Evolutionary conservation across 2,329 filamentous ascomycete genomes (phyloP).

Genomic region (Scedosporium apiospermum): DNA sequence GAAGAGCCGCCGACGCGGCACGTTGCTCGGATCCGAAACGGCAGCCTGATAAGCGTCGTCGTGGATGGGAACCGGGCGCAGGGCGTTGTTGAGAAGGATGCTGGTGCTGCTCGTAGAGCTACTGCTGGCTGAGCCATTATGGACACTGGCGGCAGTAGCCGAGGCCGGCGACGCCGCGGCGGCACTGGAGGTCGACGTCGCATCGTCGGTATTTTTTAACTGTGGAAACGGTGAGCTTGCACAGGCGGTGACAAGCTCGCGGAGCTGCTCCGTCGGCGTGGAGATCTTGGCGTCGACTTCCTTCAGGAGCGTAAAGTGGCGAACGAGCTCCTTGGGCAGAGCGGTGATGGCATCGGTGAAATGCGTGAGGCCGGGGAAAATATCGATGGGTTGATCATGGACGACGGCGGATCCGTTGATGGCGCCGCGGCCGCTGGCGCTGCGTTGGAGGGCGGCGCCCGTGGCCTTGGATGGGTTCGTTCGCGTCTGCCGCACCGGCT

Average conservation of each 20-base stretch:
- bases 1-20: conserved; percentile 64
- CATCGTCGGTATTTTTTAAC: conserved; percentile 32
- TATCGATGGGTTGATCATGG: conserved; percentile 53
- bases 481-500: conserved; percentile 56
- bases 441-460: conserved; percentile 31
- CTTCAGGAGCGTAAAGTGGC: conserved; percentile 91
- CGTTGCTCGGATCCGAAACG: conserved; percentile 46
- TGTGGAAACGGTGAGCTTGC: conserved; percentile 40
- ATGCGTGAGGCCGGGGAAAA: conserved; percentile 57
- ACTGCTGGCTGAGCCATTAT: conserved; percentile 31
- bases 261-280: conserved; percentile 73
- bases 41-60: conserved; percentile 32
- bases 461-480: conserved; percentile 52
- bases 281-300: conserved; percentile 97
- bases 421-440: conserved; percentile 33
- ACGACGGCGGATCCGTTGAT: conserved; percentile 27
- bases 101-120: conserved; percentile 14
- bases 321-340: conserved; percentile 86
- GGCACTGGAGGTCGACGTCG: neutral
- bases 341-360: conserved; percentile 91
- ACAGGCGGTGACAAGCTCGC: conserved; percentile 61
- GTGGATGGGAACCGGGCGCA: conserved; percentile 27
- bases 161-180: conserved; percentile 32
- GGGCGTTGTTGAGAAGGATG: conserved; percentile 24
- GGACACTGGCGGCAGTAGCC: conserved; percentile 30